phyloP scores from a whole-genome alignment of 495 filamentous ascomycete genomes.

The Hypoxylon trugodes region DNA sequence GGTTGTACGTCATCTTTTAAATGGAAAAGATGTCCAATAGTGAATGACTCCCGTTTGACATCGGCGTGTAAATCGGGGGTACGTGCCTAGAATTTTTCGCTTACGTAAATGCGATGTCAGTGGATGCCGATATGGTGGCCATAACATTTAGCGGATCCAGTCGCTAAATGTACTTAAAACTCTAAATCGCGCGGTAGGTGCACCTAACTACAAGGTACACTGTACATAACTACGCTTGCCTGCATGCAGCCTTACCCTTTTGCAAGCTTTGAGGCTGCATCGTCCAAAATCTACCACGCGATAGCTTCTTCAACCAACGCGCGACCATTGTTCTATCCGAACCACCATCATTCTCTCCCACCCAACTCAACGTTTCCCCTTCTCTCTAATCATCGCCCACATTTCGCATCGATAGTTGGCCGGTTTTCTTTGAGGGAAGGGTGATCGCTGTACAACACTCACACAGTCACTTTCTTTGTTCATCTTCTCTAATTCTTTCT shows the following conservation, averaged over 20 bases:
- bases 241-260: slow-evolving; percentile 37
- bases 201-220: background rate
- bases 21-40: slow-evolving; percentile 3
- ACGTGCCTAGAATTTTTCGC: slow-evolving; percentile 31
- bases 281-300: slow-evolving; percentile 40
- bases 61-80: slow-evolving; percentile 3
- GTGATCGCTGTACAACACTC: slow-evolving; percentile 28
- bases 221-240: slow-evolving; percentile 8
- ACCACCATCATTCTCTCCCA: slow-evolving; percentile 14
- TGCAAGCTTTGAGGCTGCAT: slow-evolving; percentile 39
- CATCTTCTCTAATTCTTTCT: slow-evolving; percentile 15
- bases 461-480: slow-evolving; percentile 32
- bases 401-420: background rate
- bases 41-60: slow-evolving; percentile 27
- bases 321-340: slow-evolving; percentile 14
- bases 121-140: slow-evolving; percentile 20
- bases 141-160: slow-evolving; percentile 5
- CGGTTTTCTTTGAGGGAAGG: slow-evolving; percentile 14
- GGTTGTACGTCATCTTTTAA: slow-evolving; percentile 20
- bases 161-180: slow-evolving; percentile 7
- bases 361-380: slow-evolving; percentile 25
- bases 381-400: slow-evolving; percentile 13
- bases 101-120: slow-evolving; percentile 35
- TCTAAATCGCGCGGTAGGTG: background rate
- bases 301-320: slow-evolving; percentile 43